Conservation (phyloP, 73 alveolate species). For the Uronychia binucleata region DNA sequence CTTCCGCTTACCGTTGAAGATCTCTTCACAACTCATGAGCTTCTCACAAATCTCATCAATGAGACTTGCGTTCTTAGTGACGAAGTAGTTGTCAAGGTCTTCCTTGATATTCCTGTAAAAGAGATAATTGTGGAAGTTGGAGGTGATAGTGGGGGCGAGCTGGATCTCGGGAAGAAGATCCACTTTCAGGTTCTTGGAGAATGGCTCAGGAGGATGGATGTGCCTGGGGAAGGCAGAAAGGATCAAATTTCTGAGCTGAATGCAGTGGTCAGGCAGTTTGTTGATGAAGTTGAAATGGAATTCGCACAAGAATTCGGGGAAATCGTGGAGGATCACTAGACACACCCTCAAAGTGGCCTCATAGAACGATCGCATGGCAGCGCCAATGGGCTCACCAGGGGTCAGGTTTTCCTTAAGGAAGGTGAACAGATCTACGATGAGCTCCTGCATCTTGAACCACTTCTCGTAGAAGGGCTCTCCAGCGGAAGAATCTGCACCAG, state of each 20-base stretch:
- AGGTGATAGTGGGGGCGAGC: slow-evolving; percentile 51
- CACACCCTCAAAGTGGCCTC: slow-evolving; percentile 77
- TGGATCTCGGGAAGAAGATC: slow-evolving; percentile 70
- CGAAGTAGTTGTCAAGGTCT: slow-evolving; percentile 72
- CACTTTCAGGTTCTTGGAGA: slow-evolving; percentile 72
- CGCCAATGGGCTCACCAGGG: slow-evolving; percentile 38
- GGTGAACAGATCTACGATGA: slow-evolving; percentile 68
- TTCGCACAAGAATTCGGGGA: slow-evolving; percentile 94
- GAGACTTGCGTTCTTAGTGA: slow-evolving; percentile 33
- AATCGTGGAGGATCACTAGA: slow-evolving; percentile 80
- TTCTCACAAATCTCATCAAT: slow-evolving; percentile 66
- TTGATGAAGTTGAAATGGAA: slow-evolving; percentile 90
- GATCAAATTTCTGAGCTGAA: slow-evolving; percentile 86
- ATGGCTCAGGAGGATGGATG: slow-evolving; percentile 84
- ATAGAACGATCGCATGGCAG: slow-evolving; percentile 63
- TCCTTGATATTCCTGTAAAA: slow-evolving; percentile 42
- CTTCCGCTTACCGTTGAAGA: slow-evolving; percentile 54
- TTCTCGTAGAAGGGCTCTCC: slow-evolving; percentile 33
- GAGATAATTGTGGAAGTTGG: slow-evolving; percentile 40
- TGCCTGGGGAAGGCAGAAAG: slow-evolving; percentile 91
- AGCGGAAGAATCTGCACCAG: neutral
- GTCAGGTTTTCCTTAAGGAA: slow-evolving; percentile 66
- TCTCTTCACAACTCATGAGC: slow-evolving; percentile 52
- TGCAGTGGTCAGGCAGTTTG: slow-evolving; percentile 75
- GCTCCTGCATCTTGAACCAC: slow-evolving; percentile 66